A percentile compares a stretch with the other conserved stretches of the same genome.
These are phyloP conservation scores for Phyllostachys edulis DNA, from an alignment of 176 grass and related monocot species.

Conservation along the genomic window DNA sequence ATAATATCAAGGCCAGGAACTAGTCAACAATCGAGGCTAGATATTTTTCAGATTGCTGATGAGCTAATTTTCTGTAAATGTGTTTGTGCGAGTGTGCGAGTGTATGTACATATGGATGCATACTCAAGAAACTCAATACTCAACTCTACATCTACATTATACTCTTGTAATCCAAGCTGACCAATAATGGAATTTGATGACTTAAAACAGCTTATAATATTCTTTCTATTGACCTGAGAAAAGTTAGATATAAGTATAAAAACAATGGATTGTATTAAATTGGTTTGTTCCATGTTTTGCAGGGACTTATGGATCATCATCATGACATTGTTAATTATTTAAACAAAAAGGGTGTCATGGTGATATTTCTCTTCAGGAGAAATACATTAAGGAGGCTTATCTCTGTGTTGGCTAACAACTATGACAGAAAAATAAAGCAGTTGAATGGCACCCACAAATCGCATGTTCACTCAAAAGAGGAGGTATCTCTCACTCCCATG, in stretches of 20 bases:
- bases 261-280: not conserved
- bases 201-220: not conserved
- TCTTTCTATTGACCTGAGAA: not conserved
- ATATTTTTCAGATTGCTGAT: not conserved
- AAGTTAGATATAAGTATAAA: not conserved
- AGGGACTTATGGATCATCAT: conserved; percentile 67
- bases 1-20: not conserved
- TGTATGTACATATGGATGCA: not conserved
- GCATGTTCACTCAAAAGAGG: conserved; percentile 84
- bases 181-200: not conserved
- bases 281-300: conserved; percentile 15
- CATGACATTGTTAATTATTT: conserved; percentile 65
- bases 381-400: conserved; percentile 73
- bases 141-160: not conserved
- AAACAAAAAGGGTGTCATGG: conserved; percentile 61
- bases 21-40: not conserved
- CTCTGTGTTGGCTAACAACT: conserved; percentile 77
- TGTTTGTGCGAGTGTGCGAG: not conserved
- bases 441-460: conserved; percentile 90
- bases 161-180: not conserved
- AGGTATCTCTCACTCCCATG: conserved; percentile 45
- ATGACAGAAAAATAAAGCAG: conserved; percentile 78
- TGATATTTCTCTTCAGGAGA: conserved; percentile 92
- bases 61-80: not conserved
- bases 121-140: not conserved